Base-by-base conservation (phyloP, 2,329 filamentous ascomycete genomes). In the Penicillium sp. region DNA sequence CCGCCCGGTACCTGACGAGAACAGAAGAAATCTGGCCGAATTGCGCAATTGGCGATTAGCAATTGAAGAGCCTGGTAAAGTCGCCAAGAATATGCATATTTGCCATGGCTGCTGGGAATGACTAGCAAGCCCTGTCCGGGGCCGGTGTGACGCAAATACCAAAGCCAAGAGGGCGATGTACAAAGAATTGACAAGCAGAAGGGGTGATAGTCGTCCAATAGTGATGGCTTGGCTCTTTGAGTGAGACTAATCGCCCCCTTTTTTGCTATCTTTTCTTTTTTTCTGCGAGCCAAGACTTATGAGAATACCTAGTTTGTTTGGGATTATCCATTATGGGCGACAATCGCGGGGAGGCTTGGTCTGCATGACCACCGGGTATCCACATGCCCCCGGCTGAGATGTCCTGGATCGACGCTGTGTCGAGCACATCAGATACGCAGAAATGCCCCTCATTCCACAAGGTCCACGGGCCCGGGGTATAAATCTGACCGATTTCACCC, bases 261-360 rank as follows among this genome's bases (percentile, higher is more conserved):
- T 37, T 37, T 47, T 27, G 14, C 9, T 37, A 14, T 37, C 44
- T 45, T 37, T 46, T 15, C 26, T n/a, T 35, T 64, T 61, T 60
- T 52, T 27, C 29, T 49, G 33, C 25, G 45, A 44, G 59, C 61
- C 61, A 65, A 69, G 66, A 66, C 66, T 69, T 68, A 64, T 68
- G 64, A 69, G 60, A 48, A 40, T 57, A 31, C 51, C 41, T 31
- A 58, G 50, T 54, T 55, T 64, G 54, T 60, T 60, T 60, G 44
- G 46, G 54, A 60, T 53, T 55, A 29, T 51, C 60, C 53, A 56
- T 60, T 58, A 58, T 60, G 56, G 51, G 54, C 53, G 55, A 63
- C 53, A 59, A 59, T 60, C 52, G 60, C 56, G 64, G 61, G 56
- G 62, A 47, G 52, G 53, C 49, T 49, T 59, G 53, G 40, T 50